Evolutionary conservation across 2,329 filamentous ascomycete species (phyloP), one percentile per base, ranked within the genome.

Genomic region (Sporothrix dimorphospora): DNA sequence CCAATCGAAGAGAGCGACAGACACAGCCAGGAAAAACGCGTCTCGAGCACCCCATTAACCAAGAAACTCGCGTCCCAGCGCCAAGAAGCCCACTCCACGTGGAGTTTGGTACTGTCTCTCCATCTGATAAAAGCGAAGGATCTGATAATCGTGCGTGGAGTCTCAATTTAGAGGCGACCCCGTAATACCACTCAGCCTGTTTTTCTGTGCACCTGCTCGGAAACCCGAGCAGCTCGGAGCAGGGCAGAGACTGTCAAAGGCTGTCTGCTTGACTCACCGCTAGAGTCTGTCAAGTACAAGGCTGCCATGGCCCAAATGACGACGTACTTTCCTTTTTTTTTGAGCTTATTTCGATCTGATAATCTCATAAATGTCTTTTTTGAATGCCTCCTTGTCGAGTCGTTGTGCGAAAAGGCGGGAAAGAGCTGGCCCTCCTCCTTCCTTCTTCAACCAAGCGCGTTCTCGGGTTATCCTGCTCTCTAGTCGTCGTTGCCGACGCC

Each of bases 61-160:
- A 61, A 40, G n/a, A 63, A 53, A 19, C 16, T 40, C 11, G 24
- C 16, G 40, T 19, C n/a, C 47, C 42, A 55, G n/a, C 30, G 49
- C 49, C 49, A 59, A 70, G 51, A 70, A 21, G 45, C 19, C 14
- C 24, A 16, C 59, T 27, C 34, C 55, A 69, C 53, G 51, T 63
- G 71, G 65, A 59, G 34, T 14, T 63, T 9, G 59, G 5, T 19
- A 6, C 24, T 68, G 40, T 19, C 5, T 21, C 66, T 49, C 38
- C 24, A 72, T 72, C 71, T 70, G 71, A 72, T 72, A 72, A 72
- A 42, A 40, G n/a, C n/a, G n/a, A n/a, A 59, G 53, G 38, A 72
- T 72, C 71, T 72, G 71, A 72, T 72, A 70, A 72, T 57, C 47
- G 16, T 57, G 66, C 66, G 66, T 66, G 59, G 42, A 53, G 34